Evolutionary conservation across 441 rosid genomes (phyloP).

Genomic region (Hypseocharis bilobata): DNA sequence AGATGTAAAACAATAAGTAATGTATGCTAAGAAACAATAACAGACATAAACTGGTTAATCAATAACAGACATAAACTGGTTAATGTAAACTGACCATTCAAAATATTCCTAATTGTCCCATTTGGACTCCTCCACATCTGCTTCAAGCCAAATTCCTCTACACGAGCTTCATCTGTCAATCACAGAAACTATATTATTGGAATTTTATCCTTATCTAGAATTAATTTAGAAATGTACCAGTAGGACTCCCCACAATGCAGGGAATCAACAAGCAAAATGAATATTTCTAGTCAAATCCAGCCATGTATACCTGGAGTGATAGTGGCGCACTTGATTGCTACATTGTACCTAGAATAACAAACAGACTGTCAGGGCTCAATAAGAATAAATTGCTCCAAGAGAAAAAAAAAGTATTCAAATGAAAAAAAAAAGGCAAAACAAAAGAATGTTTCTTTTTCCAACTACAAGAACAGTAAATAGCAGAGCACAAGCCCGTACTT

Average conservation of each 20-base stretch:
- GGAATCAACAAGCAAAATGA: background rate
- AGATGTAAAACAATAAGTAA: background rate
- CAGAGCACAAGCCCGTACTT: constrained; percentile 32
- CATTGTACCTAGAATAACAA: constrained; percentile 56
- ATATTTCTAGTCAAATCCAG: background rate
- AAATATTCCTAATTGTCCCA: constrained; percentile 80
- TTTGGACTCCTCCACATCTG: constrained; percentile 94
- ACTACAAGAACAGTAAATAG: background rate
- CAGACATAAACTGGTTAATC: background rate
- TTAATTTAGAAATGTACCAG: background rate
- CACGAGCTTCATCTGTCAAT: constrained; percentile 67
- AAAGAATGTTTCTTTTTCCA: background rate
- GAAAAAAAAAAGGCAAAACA: background rate
- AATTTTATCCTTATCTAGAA: background rate
- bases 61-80: background rate
- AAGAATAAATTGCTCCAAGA: constrained; percentile 2
- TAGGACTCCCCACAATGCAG: background rate
- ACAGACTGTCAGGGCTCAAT: background rate
- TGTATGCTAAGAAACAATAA: background rate
- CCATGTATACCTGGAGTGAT: constrained; percentile 62
- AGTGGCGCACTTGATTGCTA: constrained; percentile 92
- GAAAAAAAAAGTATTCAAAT: background rate
- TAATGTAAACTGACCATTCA: constrained; percentile 45
- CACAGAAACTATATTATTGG: background rate
- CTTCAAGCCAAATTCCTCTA: constrained; percentile 65